Base-by-base conservation (phyloP, 2,329 filamentous ascomycete species). In the Alternaria angustiovoidea region DNA sequence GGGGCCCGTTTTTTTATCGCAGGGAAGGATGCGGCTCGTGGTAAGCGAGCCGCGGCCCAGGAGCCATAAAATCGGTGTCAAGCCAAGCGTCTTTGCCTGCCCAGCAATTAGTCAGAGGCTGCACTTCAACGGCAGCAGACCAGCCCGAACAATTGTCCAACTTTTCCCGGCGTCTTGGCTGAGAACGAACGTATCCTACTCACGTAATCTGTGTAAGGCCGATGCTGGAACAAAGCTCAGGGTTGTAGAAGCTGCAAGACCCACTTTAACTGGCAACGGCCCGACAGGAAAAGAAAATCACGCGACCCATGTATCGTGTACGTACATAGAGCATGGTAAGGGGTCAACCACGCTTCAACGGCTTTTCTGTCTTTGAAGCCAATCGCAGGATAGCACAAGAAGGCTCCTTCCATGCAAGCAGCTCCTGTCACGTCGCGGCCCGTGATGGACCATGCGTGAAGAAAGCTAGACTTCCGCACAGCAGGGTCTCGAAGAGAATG, bases 1-100 rank as follows among this genome's bases (percentile, higher is more conserved):
- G 8, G 7, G 51, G 32, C 38, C 57, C 52, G 34, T 34, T 54
- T 59, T 38, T 51, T 51, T 20, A 42, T 44, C 44, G 51, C 57
- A 59, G 30, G 54, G 44, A 53, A 44, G 34, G 56, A 53, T 43
- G 44, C 32, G 30, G 32, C 46, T 36, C 14, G 46, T 49, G 14
- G 30, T 20, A 49, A 24, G 32, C 32, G 20, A 36, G 30, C 46
- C 14, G 44, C 38, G 51, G 18, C 51, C 38, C 36, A 39, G 14
- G 8, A 24, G 51, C 44, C 44, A 49, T 18, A 42, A 42, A 34
- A 22, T 32, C 38, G 9, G 16, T 34, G 32, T 49, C 46, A 3
- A 7, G 22, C 22, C 32, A 49, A 16, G 30, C 32, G n/a, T 30
- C 14, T 7, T 34, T 9, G 46, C 20, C 46, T 38, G 14, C 14